These are phyloP conservation scores for Sphaerostilbella broomeana DNA, from an alignment of 2,329 filamentous ascomycete genomes.

Conservation along the genomic window DNA sequence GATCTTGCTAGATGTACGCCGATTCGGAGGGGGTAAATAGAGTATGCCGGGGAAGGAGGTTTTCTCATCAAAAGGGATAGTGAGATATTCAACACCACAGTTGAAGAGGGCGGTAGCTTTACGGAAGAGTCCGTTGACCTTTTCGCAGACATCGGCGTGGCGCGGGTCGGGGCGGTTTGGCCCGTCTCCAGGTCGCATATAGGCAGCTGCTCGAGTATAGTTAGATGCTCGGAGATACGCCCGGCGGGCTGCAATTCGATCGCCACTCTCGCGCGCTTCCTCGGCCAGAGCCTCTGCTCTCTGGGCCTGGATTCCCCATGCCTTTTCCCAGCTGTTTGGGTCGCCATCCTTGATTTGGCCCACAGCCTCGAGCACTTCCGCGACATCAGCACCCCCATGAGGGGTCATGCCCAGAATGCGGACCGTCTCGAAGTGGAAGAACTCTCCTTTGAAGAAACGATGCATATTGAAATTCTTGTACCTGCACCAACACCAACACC, in stretches of 20 bases:
- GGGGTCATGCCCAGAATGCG: slow-evolving; percentile 7
- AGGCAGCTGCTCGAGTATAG: slow-evolving; percentile 9
- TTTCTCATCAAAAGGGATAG: neutral
- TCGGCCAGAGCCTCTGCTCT: slow-evolving; percentile 8
- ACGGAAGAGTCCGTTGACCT: neutral
- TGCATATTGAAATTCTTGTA: neutral
- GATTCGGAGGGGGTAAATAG: neutral
- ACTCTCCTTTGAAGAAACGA: slow-evolving; percentile 1
- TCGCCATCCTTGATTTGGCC: slow-evolving; percentile 10
- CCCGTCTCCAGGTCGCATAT: slow-evolving; percentile 5
- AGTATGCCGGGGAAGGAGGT: neutral
- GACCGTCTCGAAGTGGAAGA: slow-evolving; percentile 12
- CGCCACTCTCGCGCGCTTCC: slow-evolving; percentile 2
- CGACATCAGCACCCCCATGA: slow-evolving; percentile 7
- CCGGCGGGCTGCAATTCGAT: slow-evolving; percentile 2
- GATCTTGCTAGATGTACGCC: slow-evolving; percentile 1
- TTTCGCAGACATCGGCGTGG: neutral
- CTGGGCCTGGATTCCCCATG: slow-evolving; percentile 7
- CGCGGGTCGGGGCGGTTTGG: neutral
- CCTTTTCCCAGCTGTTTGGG: slow-evolving; percentile 8
- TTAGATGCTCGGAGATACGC: slow-evolving; percentile 10
- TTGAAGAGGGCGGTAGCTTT: neutral
- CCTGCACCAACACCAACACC: no score
- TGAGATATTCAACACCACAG: neutral
- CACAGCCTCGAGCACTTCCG: slow-evolving; percentile 10